A percentile compares a stretch with the other conserved stretches of the same genome.
Evolutionary conservation across 2,329 filamentous ascomycete species (phyloP).

Genomic region (Cladosporium sp.): DNA sequence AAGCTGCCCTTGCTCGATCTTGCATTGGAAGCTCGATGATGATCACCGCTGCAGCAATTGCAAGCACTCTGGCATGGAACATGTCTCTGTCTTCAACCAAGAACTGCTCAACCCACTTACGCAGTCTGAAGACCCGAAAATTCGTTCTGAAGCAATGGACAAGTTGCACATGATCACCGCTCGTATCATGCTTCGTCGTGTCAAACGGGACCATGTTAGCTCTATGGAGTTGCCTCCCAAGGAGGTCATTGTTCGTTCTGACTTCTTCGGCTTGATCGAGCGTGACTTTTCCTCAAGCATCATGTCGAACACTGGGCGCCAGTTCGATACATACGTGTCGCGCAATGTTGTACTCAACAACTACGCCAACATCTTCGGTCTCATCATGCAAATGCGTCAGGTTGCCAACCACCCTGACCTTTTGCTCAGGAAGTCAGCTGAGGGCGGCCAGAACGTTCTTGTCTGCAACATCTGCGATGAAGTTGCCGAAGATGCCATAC

Average conservation of each 20-base stretch:
- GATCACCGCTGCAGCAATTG: constrained; percentile 71
- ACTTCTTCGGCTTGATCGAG: constrained; percentile 96
- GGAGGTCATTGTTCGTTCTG: constrained; percentile 85
- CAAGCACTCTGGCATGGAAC: constrained; percentile 63
- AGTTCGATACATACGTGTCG: constrained; percentile 94
- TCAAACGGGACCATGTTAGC: constrained; percentile 90
- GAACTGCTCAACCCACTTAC: constrained; percentile 81
- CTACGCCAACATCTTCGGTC: constrained; percentile 97
- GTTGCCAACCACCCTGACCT: constrained; percentile 95
- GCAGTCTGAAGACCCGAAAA: constrained; percentile 45
- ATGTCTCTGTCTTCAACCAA: constrained; percentile 87
- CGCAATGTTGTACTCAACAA: constrained; percentile 92
- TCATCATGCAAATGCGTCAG: constrained; percentile 99
- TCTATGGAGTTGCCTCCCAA: constrained; percentile 97
- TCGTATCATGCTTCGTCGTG: constrained; percentile 90
- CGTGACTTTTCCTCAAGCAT: constrained; percentile 94
- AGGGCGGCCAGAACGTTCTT: constrained; percentile 84
- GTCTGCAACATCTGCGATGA: constrained; percentile 97
- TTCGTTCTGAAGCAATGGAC: constrained; percentile 68
- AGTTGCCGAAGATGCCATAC: constrained; percentile 89
- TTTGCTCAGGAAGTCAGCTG: constrained; percentile 81
- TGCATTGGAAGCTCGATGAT: constrained; percentile 80
- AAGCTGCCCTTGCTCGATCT: constrained; percentile 72
- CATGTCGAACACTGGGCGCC: constrained; percentile 85
- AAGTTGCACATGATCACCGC: constrained; percentile 89